These are phyloP conservation scores for Termitomyces sp. DNA, from an alignment of 768 basidiomycete genomes.

Conservation along the genomic window DNA sequence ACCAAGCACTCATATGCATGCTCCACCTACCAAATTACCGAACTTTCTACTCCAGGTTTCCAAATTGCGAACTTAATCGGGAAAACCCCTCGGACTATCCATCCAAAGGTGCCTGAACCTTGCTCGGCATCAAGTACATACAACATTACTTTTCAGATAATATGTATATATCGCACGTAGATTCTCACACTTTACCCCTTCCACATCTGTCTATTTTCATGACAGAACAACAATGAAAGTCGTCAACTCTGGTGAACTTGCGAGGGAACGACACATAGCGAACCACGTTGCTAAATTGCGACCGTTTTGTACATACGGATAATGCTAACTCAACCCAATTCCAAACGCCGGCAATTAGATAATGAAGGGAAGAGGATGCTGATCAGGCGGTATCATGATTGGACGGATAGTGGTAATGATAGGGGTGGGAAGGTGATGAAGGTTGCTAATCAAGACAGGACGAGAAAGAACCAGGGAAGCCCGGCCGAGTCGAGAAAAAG, in stretches of 20 bases:
- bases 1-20: background rate
- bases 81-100: background rate
- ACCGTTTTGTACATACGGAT: background rate
- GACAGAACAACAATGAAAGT: background rate
- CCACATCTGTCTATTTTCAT: background rate
- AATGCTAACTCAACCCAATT: background rate
- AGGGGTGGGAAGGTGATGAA: background rate
- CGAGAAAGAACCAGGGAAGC: background rate
- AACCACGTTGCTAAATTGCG: background rate
- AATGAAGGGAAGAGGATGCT: background rate
- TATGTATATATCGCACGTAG: background rate
- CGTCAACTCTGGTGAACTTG: background rate
- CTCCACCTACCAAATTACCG: background rate
- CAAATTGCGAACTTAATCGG: background rate
- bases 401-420: background rate
- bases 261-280: background rate
- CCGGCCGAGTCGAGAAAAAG: background rate
- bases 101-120: background rate
- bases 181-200: background rate
- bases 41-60: background rate
- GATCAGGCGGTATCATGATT: slow-evolving; percentile 3
- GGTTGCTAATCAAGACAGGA: background rate
- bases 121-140: background rate
- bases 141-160: background rate
- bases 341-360: slow-evolving; percentile 1